phyloP scores from a whole-genome alignment of 2,329 filamentous ascomycete genomes.

The Fusarium sp. region DNA sequence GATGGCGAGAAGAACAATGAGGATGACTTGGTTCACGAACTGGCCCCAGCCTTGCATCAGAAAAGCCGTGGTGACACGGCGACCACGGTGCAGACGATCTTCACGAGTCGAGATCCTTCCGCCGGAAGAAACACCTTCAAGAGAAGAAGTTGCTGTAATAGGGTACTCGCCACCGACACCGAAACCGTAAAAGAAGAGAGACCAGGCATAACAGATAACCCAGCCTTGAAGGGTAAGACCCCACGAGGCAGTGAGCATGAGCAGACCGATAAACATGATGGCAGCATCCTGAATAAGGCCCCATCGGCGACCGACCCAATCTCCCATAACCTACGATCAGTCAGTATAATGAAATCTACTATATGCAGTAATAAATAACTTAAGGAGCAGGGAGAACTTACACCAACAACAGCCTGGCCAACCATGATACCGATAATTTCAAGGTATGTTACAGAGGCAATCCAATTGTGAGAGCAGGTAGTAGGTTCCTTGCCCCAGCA shows the following conservation, averaged over 20 bases:
- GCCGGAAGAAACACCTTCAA: constrained; percentile 88
- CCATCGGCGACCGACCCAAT: constrained; percentile 89
- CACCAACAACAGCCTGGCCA: constrained; percentile 87
- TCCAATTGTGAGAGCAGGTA: constrained; percentile 82
- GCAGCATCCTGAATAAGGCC: constrained; percentile 93
- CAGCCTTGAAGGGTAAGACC: constrained; percentile 87
- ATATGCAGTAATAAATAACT: not conserved
- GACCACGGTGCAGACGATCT: constrained; percentile 93
- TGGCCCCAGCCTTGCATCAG: constrained; percentile 99
- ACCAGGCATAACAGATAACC: constrained; percentile 97
- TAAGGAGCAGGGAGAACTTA: constrained; percentile 54
- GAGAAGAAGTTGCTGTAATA: constrained; percentile 94
- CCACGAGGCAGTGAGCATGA: constrained; percentile 94
- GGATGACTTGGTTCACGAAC: constrained; percentile 89
- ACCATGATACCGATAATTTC: constrained; percentile 96
- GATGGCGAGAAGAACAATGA: constrained; percentile 87
- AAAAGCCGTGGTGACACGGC: constrained; percentile 95
- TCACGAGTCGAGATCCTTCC: constrained; percentile 90
- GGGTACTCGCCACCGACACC: constrained; percentile 90
- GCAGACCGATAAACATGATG: constrained; percentile 92
- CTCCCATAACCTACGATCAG: constrained; percentile 62
- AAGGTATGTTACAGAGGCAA: constrained; percentile 86
- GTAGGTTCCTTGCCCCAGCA: constrained; percentile 76
- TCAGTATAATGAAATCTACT: constrained; percentile 15
- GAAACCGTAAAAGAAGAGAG: constrained; percentile 79